Evolutionary conservation across 208 protist species (phyloP).

Genomic region (Tritrichomonas musculus): DNA sequence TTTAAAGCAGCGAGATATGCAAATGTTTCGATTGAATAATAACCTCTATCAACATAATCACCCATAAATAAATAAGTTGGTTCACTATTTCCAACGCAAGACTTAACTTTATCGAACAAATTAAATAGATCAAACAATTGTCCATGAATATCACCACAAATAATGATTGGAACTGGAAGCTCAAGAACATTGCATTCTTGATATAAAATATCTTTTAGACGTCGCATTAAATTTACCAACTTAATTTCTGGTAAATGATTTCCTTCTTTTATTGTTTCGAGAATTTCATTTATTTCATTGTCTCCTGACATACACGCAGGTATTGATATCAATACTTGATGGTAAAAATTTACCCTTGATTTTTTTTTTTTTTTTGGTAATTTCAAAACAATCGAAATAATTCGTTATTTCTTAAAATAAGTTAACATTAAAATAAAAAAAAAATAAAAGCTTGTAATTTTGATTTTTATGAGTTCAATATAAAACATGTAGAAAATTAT

Average conservation of each 20-base stretch:
- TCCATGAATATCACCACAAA: conserved; percentile 51
- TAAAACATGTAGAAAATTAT: too few relatives aligned
- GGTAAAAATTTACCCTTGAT: too few relatives aligned
- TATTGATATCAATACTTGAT: too few relatives aligned
- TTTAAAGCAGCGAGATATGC: not conserved
- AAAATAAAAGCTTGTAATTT: too few relatives aligned
- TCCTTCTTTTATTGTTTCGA: not conserved
- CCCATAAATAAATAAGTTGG: not conserved
- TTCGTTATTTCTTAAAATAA: too few relatives aligned
- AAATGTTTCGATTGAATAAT: not conserved
- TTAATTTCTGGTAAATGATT: not conserved
- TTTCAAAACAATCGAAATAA: too few relatives aligned
- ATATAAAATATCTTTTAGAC: conserved; percentile 15
- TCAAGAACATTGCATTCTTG: conserved; percentile 42
- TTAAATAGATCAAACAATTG: conserved; percentile 51
- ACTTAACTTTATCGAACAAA: conserved; percentile 33
- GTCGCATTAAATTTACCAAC: not conserved
- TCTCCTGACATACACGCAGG: too few relatives aligned
- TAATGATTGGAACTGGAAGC: conserved; percentile 42
- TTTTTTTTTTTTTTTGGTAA: too few relatives aligned
- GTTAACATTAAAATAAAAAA: too few relatives aligned
- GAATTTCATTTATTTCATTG: too few relatives aligned
- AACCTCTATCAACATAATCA: not conserved
- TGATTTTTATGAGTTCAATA: too few relatives aligned
- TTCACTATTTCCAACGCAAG: not conserved